Evolutionary conservation across 148 eudicot genomes (phyloP).

Genomic region (Linanthus parryae): DNA sequence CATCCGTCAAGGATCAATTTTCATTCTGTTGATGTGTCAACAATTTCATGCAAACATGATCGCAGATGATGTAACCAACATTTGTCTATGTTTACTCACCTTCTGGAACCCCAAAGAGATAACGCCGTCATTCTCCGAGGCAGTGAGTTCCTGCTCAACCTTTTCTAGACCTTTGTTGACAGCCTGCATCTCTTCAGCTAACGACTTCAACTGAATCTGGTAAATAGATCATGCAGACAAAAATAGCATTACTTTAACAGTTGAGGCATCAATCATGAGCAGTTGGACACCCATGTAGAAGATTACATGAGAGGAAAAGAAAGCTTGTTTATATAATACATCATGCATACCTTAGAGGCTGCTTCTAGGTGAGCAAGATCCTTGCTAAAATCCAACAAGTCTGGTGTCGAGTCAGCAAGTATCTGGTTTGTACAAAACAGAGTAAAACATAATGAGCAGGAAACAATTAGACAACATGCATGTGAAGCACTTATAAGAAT

Average conservation of each 20-base stretch:
- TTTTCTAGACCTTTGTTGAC: conserved; percentile 99
- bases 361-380: conserved; percentile 88
- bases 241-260: neutral
- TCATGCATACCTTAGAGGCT: conserved; percentile 76
- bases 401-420: conserved; percentile 86
- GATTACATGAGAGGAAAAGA: neutral
- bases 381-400: conserved; percentile 86
- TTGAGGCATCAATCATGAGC: too few species aligned
- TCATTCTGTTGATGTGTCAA: too few species aligned
- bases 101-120: conserved; percentile 83
- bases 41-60: too few species aligned
- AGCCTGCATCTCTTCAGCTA: conserved; percentile 99
- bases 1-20: too few species aligned
- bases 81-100: conserved; percentile 38
- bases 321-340: neutral
- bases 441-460: conserved; percentile 3
- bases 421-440: conserved; percentile 33
- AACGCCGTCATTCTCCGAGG: conserved; percentile 84
- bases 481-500: conserved; percentile 1
- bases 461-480: neutral
- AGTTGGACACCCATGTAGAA: neutral
- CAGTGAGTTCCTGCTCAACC: conserved; percentile 96
- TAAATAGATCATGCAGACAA: conserved; percentile 7
- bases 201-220: conserved; percentile 85
- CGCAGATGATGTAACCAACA: too few species aligned